Base-by-base conservation (phyloP, 169 alveolate genomes). In the Plasmodium billcollinsi region DNA sequence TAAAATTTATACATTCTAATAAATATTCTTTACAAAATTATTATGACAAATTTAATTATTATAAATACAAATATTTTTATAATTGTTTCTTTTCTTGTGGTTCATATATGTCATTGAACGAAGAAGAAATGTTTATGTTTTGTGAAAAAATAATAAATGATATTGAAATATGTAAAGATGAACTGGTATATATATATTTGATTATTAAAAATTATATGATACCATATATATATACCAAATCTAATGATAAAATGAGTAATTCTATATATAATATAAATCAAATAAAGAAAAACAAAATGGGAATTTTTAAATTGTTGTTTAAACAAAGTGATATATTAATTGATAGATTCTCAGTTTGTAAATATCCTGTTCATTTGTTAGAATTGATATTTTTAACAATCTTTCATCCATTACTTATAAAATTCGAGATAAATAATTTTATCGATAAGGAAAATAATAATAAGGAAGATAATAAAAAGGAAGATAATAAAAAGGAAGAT, bases 91-190 rank as follows among this genome's bases (percentile, higher is more conserved):
- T 14, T 11, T 18, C 15, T 9, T 61, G 21, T 20, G 24, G 70
- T 61, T 18, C 15, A 11, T 63, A 6, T 63, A 21, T 43, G 9
- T 39, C 62, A 6, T 18, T 39, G 4, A 71, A 50, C 50, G 66
- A 71, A 29, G n/a, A 50, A 11, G 70, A 65, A 43, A 7, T 76
- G 8, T 21, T 39, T 49, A 14, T 45, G 15, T 76, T 63, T 54
- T 50, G 70, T 8, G 54, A 76, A 15, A 76, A 65, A 15, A 52
- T 76, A n/a, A 66, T 76, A 12, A 59, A 43, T 24, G 89, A 76
- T 56, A 76, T 76, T 14, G 89, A 76, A 58, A 11, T 76, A 21
- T 65, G 76, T 45, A 76, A 62, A 70, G 89, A 54, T 11, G 89
- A 76, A 43, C 45, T 76, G 4, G 78, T 63, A 1, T 76, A 63